phyloP scores from a whole-genome alignment of 441 rosid species.

The Metrosideros polymorpha region DNA sequence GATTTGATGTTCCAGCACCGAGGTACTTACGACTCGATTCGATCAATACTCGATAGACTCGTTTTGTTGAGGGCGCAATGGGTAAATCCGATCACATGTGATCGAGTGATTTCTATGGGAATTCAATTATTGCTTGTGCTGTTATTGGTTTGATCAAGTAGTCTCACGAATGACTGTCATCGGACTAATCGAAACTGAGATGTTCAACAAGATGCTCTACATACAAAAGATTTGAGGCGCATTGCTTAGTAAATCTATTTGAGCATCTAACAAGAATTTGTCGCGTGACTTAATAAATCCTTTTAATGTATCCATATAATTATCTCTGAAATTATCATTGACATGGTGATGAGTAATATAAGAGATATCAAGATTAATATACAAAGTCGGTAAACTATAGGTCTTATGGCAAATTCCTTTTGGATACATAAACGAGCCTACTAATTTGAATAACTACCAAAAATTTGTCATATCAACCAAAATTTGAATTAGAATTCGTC shows the following conservation, averaged over 20 bases:
- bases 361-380: not conserved
- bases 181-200: no score
- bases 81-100: accelerated
- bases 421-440: not conserved
- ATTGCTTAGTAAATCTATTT: not conserved
- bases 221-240: not conserved
- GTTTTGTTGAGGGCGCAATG: accelerated
- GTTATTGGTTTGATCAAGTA: not conserved
- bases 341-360: not conserved
- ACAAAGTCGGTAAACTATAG: not conserved
- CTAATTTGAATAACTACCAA: accelerated
- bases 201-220: not conserved
- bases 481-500: accelerated
- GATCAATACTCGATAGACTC: not conserved
- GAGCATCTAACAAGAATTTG: not conserved
- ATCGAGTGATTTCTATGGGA: not conserved
- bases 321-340: not conserved
- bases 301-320: accelerated
- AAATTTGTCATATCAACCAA: not conserved
- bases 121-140: accelerated
- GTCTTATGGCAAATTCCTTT: not conserved
- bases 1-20: not conserved
- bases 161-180: no score
- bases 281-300: not conserved
- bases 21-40: not conserved